Conservation (phyloP, 495 filamentous ascomycete species). For the Neurospora tetrasperma region DNA sequence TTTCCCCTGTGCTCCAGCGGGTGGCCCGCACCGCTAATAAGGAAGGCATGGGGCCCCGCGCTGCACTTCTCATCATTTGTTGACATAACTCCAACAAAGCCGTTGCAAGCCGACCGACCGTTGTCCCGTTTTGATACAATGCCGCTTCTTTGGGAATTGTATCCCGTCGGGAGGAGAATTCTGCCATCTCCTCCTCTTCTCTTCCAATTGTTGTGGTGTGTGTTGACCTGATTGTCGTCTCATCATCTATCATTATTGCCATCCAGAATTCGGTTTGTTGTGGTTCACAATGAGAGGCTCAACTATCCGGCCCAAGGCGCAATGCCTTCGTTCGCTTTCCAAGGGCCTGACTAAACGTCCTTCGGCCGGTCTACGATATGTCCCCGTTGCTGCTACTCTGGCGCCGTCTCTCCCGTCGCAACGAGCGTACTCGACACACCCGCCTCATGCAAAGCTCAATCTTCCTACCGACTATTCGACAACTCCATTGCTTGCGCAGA, state of each 20-base stretch:
- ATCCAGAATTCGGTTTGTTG: neutral
- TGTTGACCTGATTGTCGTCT: neutral
- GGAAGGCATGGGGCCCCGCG: neutral
- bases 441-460: constrained; percentile 58
- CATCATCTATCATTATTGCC: neutral
- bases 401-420: neutral
- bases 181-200: neutral
- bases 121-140: constrained; percentile 4
- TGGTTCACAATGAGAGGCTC: constrained; percentile 12
- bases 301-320: constrained; percentile 8
- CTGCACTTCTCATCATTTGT: neutral
- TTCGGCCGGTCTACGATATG: neutral
- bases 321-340: neutral
- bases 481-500: constrained; percentile 72
- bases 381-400: neutral
- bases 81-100: constrained; percentile 13
- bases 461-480: constrained; percentile 79
- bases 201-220: neutral
- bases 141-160: neutral
- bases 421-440: constrained; percentile 36
- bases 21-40: neutral
- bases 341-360: neutral
- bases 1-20: neutral
- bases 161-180: neutral
- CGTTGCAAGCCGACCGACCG: constrained; percentile 20